Base-by-base conservation (phyloP, 176 grass and related monocot genomes). In the Oryza meridionalis region DNA sequence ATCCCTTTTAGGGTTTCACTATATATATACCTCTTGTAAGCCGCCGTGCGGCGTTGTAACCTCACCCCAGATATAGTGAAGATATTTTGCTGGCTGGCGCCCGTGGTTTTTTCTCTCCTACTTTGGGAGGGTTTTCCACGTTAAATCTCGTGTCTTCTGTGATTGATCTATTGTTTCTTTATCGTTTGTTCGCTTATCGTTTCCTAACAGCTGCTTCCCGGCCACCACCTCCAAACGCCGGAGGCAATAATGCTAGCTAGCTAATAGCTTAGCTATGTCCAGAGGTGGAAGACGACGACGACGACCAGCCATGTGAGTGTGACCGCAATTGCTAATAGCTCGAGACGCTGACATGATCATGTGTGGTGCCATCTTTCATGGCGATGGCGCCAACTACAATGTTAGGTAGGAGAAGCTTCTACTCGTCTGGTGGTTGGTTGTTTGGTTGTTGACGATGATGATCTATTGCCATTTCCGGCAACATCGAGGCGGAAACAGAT, bases 171-270 rank as follows among this genome's bases (percentile, higher is more conserved):
- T n/a, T n/a, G n/a, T n/a, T n/a, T n/a, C n/a, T n/a, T n/a, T n/a
- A n/a, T n/a, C n/a, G n/a, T n/a, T n/a, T n/a, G n/a, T n/a, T n/a
- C n/a, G n/a, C n/a, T n/a, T n/a, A n/a, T n/a, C n/a, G n/a, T n/a
- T n/a, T n/a, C n/a, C n/a, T n/a, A n/a, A n/a, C n/a, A 40, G 44
- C 7, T 89, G 72, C 51, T 65, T 86, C 79, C 22, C 33, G 11
- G 33, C 42, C n/a, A 24, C 37, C 37, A 24, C 37, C 37, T 75
- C 63, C 14, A 94, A 94, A 71, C 81, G 86, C 86, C 84, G 72
- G 45, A 84, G 86, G 83, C 86, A 77, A 45, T 44, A 77, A 45
- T 44, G 82, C 44, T 85, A 86, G 76, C 11, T 35, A 10, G 4
- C 9, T 2, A 31, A 31, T 31, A 31, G 26, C 26, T 27, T 27